These are phyloP conservation scores for Agrocybe praecox DNA, from an alignment of 768 basidiomycete species.

Conservation along the genomic window DNA sequence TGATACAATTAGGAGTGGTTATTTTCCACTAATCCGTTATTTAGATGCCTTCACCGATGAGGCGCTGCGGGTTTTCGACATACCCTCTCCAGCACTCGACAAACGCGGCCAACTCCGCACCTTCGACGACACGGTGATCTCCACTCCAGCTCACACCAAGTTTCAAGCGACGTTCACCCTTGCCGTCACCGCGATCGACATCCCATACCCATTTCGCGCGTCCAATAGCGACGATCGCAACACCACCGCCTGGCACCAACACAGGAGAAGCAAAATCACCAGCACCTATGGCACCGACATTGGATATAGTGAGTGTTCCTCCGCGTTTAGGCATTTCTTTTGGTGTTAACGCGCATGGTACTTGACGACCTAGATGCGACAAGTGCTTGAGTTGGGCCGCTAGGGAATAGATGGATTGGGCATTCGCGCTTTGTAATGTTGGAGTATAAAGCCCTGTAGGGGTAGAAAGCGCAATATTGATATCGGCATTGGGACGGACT, in stretches of 20 bases:
- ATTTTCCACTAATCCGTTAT: neutral
- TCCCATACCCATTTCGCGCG: constrained; percentile 80
- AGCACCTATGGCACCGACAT: constrained; percentile 79
- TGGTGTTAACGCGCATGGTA: constrained; percentile 63
- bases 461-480: constrained; percentile 76
- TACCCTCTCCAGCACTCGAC: constrained; percentile 83
- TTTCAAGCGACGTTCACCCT: constrained; percentile 31
- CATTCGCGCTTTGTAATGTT: constrained; percentile 58
- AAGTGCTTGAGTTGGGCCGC: constrained; percentile 64
- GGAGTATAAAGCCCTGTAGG: constrained; percentile 86
- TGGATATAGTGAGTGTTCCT: constrained; percentile 80
- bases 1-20: neutral
- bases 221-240: constrained; percentile 85
- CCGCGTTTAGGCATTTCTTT: constrained; percentile 76
- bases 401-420: constrained; percentile 58
- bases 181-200: constrained; percentile 44
- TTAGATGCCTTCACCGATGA: constrained; percentile 52
- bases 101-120: constrained; percentile 87
- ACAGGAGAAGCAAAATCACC: constrained; percentile 76
- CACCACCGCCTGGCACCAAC: constrained; percentile 79
- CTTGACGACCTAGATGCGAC: constrained; percentile 64
- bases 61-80: constrained; percentile 73
- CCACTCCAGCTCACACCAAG: constrained; percentile 78
- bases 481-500: constrained; percentile 74
- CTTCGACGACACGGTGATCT: constrained; percentile 87